These are phyloP conservation scores for Serendipita indica DNA, from an alignment of 768 basidiomycete genomes.

Conservation along the genomic window DNA sequence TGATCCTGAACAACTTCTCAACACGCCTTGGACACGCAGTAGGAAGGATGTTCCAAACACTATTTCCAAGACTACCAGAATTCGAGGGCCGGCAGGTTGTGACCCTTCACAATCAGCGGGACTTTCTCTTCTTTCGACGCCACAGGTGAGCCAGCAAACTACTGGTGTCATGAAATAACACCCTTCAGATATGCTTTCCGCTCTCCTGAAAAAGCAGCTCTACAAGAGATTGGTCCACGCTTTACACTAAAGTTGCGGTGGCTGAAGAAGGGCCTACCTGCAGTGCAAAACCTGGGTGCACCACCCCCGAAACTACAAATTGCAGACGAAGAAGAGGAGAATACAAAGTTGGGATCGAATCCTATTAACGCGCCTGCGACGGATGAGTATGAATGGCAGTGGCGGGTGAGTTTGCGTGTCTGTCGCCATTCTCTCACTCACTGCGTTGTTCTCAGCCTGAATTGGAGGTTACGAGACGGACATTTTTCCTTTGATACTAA, in stretches of 20 bases:
- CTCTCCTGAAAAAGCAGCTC: conserved; percentile 73
- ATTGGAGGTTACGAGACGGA: conserved; percentile 76
- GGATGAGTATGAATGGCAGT: conserved; percentile 75
- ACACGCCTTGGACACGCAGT: conserved; percentile 87
- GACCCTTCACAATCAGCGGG: conserved; percentile 91
- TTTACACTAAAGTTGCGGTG: conserved; percentile 90
- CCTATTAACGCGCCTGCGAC: conserved; percentile 40
- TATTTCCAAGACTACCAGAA: conserved; percentile 89
- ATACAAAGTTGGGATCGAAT: conserved; percentile 26
- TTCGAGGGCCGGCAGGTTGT: conserved; percentile 95
- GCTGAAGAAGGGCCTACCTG: conserved; percentile 76
- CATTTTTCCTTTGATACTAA: conserved; percentile 63
- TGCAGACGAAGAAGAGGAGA: conserved; percentile 24
- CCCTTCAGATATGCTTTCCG: conserved; percentile 70
- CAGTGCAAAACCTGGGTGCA: conserved; percentile 55
- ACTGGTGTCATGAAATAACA: conserved; percentile 12
- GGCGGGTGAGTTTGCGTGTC: conserved; percentile 52
- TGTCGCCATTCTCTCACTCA: neutral
- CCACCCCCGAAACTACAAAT: conserved; percentile 38
- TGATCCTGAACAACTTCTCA: conserved; percentile 87
- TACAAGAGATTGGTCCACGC: conserved; percentile 96
- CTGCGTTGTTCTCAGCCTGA: conserved; percentile 48
- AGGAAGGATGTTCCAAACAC: conserved; percentile 89
- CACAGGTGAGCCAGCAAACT: conserved; percentile 53
- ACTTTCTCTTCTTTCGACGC: conserved; percentile 93